Evolutionary conservation across 345 rosid species (phyloP), one percentile per base, ranked within the genome.

Genomic region (Acer negundo): DNA sequence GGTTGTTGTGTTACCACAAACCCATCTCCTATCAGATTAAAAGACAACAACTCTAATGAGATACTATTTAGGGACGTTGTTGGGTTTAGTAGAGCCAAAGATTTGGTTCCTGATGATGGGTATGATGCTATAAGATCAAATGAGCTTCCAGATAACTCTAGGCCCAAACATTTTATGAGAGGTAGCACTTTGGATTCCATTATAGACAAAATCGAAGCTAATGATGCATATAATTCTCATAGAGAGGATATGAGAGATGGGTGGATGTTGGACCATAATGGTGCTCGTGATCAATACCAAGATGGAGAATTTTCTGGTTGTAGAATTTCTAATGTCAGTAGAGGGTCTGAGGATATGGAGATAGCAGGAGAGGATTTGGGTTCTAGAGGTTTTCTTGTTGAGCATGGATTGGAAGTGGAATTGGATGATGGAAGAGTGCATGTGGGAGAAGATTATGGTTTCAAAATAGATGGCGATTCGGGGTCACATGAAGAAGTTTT

Each of bases 111-210:
- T 42, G 46, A 42, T 42, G 46, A 42, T 42, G 46, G 46, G 46
- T 42, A 20, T 58, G 68, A 15, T 64, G 38, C 6, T 35, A 13
- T 26, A 11, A 59, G 26, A n/a, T 12, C 24, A 62, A 24, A 10
- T 62, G 49, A 15, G 9, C 59, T 31, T 79, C 71, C 58, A 19
- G 23, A 61, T 24, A 68, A 42, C 2, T 7, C 46, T 42, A 42
- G 46, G 46, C 46, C 46, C 46, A 8, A 35, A 58, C 76, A 16
- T 46, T 19, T 28, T 40, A 31, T 24, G 38, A 80, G 62, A 53
- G 55, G 46, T 65, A 79, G 84, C 26, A 17, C 71, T 70, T 55
- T 70, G 23, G 79, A 80, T 42, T 61, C 76, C 12, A 44, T 55
- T 78, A 59, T 74, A 67, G 78, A 70, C 65, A 73, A 53, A 70